phyloP scores from a whole-genome alignment of 495 filamentous ascomycete genomes.

The Xylaria nigripes region DNA sequence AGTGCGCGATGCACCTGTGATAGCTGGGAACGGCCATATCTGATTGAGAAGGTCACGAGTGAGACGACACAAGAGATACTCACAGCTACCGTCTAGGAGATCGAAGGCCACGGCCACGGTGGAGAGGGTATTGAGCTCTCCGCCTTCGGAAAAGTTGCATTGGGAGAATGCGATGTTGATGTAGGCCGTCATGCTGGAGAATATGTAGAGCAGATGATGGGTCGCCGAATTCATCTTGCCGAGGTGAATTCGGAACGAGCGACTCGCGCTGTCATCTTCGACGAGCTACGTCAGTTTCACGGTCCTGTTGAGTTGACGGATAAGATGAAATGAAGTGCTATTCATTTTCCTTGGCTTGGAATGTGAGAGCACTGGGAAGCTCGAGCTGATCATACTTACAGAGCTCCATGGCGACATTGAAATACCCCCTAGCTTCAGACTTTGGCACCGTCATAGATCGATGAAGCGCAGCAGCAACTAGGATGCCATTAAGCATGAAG shows the following conservation, averaged over 20 bases:
- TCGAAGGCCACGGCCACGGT: slow-evolving; percentile 22
- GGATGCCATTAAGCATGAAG: slow-evolving; percentile 28
- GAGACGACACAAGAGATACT: not conserved
- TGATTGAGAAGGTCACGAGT: not conserved
- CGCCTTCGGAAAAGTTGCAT: slow-evolving; percentile 6
- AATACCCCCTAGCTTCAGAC: slow-evolving; percentile 18
- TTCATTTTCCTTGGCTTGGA: not conserved
- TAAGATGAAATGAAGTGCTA: not conserved
- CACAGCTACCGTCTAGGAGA: slow-evolving; percentile 19
- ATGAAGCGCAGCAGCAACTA: slow-evolving; percentile 27
- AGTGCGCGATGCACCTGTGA: not conserved
- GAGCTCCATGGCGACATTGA: slow-evolving; percentile 24
- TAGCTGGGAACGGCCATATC: not conserved
- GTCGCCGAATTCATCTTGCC: slow-evolving; percentile 21
- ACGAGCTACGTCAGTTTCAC: not conserved
- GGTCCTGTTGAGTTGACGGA: not conserved
- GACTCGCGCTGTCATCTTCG: slow-evolving; percentile 24
- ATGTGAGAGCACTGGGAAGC: not conserved
- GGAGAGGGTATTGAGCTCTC: slow-evolving; percentile 8
- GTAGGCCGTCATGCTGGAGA: slow-evolving; percentile 24
- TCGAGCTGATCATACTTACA: slow-evolving; percentile 7
- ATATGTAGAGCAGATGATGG: slow-evolving; percentile 24
- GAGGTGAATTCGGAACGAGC: slow-evolving; percentile 23
- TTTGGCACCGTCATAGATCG: slow-evolving; percentile 13
- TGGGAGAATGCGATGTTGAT: slow-evolving; percentile 26